Evolutionary conservation across 441 rosid genomes (phyloP), one percentile per base, ranked within the genome.

Genomic region (Bruguiera hainesii): DNA sequence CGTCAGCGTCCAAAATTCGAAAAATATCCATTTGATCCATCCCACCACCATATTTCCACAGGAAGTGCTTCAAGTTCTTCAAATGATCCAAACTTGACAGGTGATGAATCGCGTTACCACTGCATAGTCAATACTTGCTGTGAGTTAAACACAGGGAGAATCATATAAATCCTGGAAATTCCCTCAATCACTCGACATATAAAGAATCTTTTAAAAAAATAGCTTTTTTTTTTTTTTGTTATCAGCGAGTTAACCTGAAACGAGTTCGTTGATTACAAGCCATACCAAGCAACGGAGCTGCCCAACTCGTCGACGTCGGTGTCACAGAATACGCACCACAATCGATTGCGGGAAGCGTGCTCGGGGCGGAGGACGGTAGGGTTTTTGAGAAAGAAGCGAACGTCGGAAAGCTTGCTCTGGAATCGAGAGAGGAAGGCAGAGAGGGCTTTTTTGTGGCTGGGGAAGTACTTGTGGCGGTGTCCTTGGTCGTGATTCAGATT

Each of bases 251-350:
- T 16, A 3, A 53, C 37, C 30, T 10, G 16, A 33, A 70, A 3
- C 56, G 26, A 66, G 16, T 15, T 49, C 0, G 19, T 50, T 50
- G 23, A 50, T 46, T 16, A 18, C 20, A 35, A 39, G 26, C 4
- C 73, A 68, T 76, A 92, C 97, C 98, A 87, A 64, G 89, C 86
- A 39, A 90, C 85, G 72, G 86, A 81, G 85, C 93, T 90, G 56
- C 76, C 83, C 16, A 70, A 70, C 78, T 92, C 98, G 57, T 71
- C 75, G 30, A 95, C 65, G 51, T 86, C 95, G 52, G 66, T 56
- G 52, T 90, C 97, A 66, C 99, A 92, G 81, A 92, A 82, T 77
- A 87, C 86, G 75, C 97, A 89, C 97, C 97, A 89, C 35, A 90
- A 71, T 65, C 95, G 84, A 74, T 84, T 85, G 53, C 78, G 80